Evolutionary conservation across 2,329 filamentous ascomycete species (phyloP), one percentile per base, ranked within the genome.

Genomic region (Incumbomyces lentus): DNA sequence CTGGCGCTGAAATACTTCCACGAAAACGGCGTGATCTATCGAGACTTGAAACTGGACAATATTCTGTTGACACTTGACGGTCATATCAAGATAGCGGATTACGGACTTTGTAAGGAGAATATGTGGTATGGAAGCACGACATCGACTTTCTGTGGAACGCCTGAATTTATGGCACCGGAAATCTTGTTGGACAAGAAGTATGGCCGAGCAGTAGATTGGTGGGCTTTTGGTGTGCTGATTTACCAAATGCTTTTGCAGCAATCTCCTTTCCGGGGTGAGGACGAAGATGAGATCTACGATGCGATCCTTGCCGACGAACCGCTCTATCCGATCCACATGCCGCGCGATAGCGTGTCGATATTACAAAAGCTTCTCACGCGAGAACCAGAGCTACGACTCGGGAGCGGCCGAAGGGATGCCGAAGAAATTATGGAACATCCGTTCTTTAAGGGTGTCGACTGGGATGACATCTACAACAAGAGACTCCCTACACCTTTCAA

Each of bases 231-330:
- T 64, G 92, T 98, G 29, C 71, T 98, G 58, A 98, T 98, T 60
- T 98, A 98, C 71, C 92, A 98, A 67, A 98, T 98, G 93, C 83
- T 98, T 48, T 79, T 98, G 40, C 93, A 98, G 63, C 93, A 98
- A 65, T 96, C 90, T 26, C 92, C 92, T 0, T 98, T 98, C 84
- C 84, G 92, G 59, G 92, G 92, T 60, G 93, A 98, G 65, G 92
- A 98, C 58, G 93, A 98, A 62, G 92, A 98, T 63, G 92, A 98
- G 68, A 98, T 98, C 53, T 98, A 98, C 71, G 92, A 98, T 59
- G 90, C 92, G 31, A 96, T 98, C 69, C 78, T 98, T 36, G 88
- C 90, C 6, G 92, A 98, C 62, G 92, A 98, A 68, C 92, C 92
- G 31, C 75, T 98, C 11, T 98, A 98, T 63, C 92, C 92, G 10